phyloP scores from a whole-genome alignment of 1,284 basidiomycete genomes.

The Cutaneotrichosporon cyanovorans region DNA sequence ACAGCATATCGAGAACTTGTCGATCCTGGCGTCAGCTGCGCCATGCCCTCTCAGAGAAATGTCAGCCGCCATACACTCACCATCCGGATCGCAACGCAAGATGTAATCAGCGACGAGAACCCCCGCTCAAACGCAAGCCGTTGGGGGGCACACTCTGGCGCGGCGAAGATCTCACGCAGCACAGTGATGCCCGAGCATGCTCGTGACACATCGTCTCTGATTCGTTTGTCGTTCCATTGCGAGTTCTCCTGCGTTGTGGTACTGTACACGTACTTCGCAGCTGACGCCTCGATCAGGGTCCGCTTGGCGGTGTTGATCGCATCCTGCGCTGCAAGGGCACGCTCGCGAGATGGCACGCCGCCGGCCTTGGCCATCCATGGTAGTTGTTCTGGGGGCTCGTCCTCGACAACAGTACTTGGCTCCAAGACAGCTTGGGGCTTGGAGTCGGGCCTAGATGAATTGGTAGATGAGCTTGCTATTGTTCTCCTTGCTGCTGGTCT shows the following conservation, averaged over 20 bases:
- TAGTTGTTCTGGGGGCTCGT: background rate
- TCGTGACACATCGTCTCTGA: constrained; percentile 4
- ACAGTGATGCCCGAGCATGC: constrained; percentile 15
- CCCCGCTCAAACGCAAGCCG: constrained; percentile 29
- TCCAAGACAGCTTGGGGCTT: too few species aligned
- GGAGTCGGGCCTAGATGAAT: too few species aligned
- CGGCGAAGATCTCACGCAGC: constrained; percentile 19
- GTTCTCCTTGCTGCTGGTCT: too few species aligned
- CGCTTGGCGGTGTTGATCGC: constrained; percentile 7
- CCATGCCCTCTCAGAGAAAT: too few species aligned
- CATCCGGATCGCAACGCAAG: constrained; percentile 24
- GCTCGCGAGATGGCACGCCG: constrained; percentile 6
- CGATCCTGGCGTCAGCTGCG: constrained; percentile 14
- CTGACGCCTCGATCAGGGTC: constrained; percentile 2
- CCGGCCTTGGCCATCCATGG: constrained; percentile 7
- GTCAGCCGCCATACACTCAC: constrained; percentile 15
- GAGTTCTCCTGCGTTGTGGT: background rate
- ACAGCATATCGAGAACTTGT: constrained; percentile 18
- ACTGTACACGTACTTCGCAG: constrained; percentile 4
- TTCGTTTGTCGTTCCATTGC: background rate
- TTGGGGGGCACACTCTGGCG: constrained; percentile 6
- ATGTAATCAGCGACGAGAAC: constrained; percentile 16
- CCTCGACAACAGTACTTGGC: too few species aligned
- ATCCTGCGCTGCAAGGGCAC: constrained; percentile 9
- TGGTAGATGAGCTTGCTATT: too few species aligned